These are phyloP conservation scores for Saturnispora serradocipensis DNA, from an alignment of 805 yeast genomes.

Conservation along the genomic window DNA sequence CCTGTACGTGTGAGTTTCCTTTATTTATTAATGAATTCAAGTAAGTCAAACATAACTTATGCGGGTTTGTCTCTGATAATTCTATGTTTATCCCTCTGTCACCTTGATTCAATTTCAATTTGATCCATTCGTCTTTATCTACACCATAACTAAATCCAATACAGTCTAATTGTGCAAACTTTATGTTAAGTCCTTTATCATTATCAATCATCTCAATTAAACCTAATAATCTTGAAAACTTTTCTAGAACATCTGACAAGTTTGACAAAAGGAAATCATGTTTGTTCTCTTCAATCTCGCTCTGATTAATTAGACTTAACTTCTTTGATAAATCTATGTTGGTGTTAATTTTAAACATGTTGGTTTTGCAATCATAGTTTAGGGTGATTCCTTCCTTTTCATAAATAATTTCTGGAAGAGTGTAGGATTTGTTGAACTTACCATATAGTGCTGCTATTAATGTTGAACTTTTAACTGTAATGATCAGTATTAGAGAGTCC, in stretches of 20 bases:
- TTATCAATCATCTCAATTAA: constrained; percentile 24
- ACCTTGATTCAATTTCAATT: constrained; percentile 18
- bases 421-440: constrained; percentile 19
- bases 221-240: constrained; percentile 22
- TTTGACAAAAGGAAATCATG: constrained; percentile 15
- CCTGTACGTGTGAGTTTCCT: constrained; percentile 6
- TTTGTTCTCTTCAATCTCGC: background rate
- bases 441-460: constrained; percentile 29
- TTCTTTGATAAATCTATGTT: constrained; percentile 19
- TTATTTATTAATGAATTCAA: constrained; percentile 17
- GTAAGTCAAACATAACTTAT: constrained; percentile 18
- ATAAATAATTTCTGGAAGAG: constrained; percentile 21
- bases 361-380: constrained; percentile 17
- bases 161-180: constrained; percentile 21
- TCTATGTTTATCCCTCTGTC: constrained; percentile 19
- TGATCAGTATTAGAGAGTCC: constrained; percentile 26
- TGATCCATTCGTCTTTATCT: constrained; percentile 19
- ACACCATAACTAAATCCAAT: constrained; percentile 27
- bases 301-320: constrained; percentile 4
- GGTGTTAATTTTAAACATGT: constrained; percentile 25
- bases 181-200: constrained; percentile 22
- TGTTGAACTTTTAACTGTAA: constrained; percentile 21
- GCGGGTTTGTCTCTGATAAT: constrained; percentile 25
- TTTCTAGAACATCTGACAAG: constrained; percentile 21
- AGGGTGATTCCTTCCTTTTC: constrained; percentile 21